A percentile compares a stretch with the other conserved stretches of the same genome.
These are phyloP conservation scores for Ascochyta clinopodiicola DNA, from an alignment of 2,329 filamentous ascomycete genomes.

Conservation along the genomic window DNA sequence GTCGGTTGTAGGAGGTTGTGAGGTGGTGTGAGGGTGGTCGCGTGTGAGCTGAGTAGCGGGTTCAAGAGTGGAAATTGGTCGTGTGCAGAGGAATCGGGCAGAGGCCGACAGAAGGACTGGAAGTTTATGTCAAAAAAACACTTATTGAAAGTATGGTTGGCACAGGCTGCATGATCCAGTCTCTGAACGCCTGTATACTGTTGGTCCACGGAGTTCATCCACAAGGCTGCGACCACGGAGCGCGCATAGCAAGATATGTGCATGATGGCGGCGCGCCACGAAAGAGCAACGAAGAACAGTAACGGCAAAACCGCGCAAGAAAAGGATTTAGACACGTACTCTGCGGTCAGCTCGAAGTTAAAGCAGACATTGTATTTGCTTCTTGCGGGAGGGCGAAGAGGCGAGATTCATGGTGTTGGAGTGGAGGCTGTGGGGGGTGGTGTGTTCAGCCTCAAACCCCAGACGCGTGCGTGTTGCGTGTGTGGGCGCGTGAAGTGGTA, in stretches of 20 bases:
- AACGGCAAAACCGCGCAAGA: not conserved
- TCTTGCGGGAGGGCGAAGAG: slow-evolving; percentile 36
- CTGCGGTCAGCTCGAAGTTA: slow-evolving; percentile 34
- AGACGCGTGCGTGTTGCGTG: slow-evolving; percentile 4
- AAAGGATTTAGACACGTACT: slow-evolving; percentile 22
- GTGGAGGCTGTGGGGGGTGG: slow-evolving; percentile 12
- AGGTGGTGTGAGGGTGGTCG: not conserved
- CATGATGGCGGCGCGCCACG: not conserved
- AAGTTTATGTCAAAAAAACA: slow-evolving; percentile 15
- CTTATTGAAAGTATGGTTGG: not conserved
- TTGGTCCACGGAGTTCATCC: not conserved
- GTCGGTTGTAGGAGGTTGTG: not conserved
- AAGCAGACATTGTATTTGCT: slow-evolving; percentile 37
- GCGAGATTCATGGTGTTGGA: slow-evolving; percentile 32
- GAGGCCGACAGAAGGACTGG: slow-evolving; percentile 29
- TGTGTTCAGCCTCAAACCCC: slow-evolving; percentile 8
- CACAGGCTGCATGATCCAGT: not conserved
- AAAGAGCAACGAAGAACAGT: not conserved
- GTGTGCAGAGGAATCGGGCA: slow-evolving; percentile 19
- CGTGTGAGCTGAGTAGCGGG: slow-evolving; percentile 5
- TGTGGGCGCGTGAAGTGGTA: slow-evolving; percentile 23
- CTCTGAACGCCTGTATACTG: not conserved
- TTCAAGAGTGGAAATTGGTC: slow-evolving; percentile 13
- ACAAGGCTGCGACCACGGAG: not conserved
- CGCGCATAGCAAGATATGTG: not conserved